Conservation (phyloP, 345 rosid genomes). For the Ailanthus altissimus region DNA sequence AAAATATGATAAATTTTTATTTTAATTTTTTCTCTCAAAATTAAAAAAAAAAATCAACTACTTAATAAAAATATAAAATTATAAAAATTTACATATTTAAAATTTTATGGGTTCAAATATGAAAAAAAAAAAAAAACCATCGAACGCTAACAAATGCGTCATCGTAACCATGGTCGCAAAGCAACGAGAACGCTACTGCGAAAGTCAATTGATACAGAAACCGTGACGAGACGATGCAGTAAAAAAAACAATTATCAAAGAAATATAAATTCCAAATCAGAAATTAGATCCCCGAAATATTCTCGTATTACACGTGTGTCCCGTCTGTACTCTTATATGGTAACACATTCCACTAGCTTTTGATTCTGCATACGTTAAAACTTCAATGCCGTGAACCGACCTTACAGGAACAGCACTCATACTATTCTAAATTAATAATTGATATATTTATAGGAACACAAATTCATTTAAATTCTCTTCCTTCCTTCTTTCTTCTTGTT, state of each 20-base stretch:
- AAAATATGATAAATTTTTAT: too few species aligned
- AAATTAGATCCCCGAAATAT: background rate
- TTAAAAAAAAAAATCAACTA: too few species aligned
- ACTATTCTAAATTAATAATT: background rate
- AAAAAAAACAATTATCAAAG: background rate
- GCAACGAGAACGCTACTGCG: background rate
- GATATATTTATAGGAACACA: background rate
- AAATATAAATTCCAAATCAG: background rate
- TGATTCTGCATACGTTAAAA: too few species aligned
- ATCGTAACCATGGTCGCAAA: slow-evolving; percentile 6
- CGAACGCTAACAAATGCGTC: background rate
- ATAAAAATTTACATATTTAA: too few species aligned
- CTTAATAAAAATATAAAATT: too few species aligned
- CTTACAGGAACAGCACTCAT: background rate
- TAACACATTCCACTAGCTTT: background rate
- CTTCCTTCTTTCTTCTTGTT: background rate
- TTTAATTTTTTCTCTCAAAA: too few species aligned
- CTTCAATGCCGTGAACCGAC: background rate
- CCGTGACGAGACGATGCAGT: background rate
- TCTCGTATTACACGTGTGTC: background rate
- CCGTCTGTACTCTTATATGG: too few species aligned
- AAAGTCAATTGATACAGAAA: too few species aligned
- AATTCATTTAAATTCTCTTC: background rate
- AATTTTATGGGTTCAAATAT: too few species aligned
- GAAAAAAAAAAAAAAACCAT: background rate